Evolutionary conservation across 768 basidiomycete species (phyloP), one percentile per base, ranked within the genome.

Genomic region (Leccinum variicolor): DNA sequence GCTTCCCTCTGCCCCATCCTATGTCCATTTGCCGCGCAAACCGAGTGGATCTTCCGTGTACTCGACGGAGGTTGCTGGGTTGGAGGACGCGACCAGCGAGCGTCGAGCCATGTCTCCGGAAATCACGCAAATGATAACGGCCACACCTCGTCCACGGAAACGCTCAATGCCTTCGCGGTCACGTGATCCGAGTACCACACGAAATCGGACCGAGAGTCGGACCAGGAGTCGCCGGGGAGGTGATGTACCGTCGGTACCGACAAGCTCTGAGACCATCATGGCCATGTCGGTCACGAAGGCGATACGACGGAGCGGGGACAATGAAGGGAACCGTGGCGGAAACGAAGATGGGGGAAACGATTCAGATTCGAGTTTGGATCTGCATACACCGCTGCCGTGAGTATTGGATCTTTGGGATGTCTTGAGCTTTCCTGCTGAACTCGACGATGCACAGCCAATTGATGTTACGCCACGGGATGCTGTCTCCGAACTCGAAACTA

Each of bases 321-420:
- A 50, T 11, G 59, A 52, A 13, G 52, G 1, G 0, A 6, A 4
- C 3, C 0, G 47, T 39, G 52, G n/a, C 19, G 60, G 65, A 49
- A 33, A 33, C 13, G 74, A 69, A 33, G 65, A 69, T 5, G 75
- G 69, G 10, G 77, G 58, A 1, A 72, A 74, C 25, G 82, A 81
- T n/a, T 79, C 78, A 1, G 84, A 86, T 72, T 86, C 85, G 17
- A 85, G 84, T 68, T 66, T 87, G 51, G 86, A 88, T 71, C 64
- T 88, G 31, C 85, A 87, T 62, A 88, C 86, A 1, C 85, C 86
- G 0, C 67, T 88, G 9, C 85, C 86, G 86, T 87, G 63, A 71
- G 86, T 82, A 10, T 23, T 13, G 56, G 13, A 56, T 50, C 53
- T 41, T 46, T 34, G 50, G 54, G 9, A 54, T 55, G 34, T 56